Percentiles rank a stretch among this genome's conserved stretches.
Conservation (phyloP, 305 asterid species). For the Fraxinus baroniana region DNA sequence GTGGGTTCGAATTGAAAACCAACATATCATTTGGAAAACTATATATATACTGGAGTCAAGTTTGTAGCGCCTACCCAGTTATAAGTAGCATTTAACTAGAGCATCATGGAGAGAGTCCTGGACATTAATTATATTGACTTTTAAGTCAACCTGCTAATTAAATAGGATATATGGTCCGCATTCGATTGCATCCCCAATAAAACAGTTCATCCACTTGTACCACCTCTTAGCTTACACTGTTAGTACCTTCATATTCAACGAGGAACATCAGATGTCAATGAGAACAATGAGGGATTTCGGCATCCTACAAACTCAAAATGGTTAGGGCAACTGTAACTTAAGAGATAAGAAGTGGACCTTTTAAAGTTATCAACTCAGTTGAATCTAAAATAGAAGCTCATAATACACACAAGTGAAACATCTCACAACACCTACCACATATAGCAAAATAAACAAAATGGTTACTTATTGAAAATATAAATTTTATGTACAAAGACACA, state of each 20-base stretch:
- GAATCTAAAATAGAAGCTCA: not conserved
- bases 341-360: not conserved
- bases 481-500: constrained; percentile 72
- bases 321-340: not conserved
- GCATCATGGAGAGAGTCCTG: not conserved
- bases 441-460: constrained; percentile 29
- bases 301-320: not conserved
- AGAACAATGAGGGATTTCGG: not conserved
- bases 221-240: not conserved
- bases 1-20: not conserved
- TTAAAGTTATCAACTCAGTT: not conserved
- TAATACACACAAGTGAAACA: not conserved
- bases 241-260: not conserved
- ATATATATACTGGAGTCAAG: not conserved
- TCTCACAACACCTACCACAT: constrained; percentile 15
- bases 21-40: not conserved
- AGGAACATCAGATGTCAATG: constrained; percentile 4
- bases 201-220: not conserved
- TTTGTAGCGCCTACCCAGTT: not conserved
- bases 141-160: not conserved
- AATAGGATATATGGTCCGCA: not conserved
- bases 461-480: constrained; percentile 59
- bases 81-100: not conserved
- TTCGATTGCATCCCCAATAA: not conserved
- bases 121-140: not conserved